These are phyloP conservation scores for Alternaria panax DNA, from an alignment of 2,329 filamentous ascomycete genomes.

Conservation along the genomic window DNA sequence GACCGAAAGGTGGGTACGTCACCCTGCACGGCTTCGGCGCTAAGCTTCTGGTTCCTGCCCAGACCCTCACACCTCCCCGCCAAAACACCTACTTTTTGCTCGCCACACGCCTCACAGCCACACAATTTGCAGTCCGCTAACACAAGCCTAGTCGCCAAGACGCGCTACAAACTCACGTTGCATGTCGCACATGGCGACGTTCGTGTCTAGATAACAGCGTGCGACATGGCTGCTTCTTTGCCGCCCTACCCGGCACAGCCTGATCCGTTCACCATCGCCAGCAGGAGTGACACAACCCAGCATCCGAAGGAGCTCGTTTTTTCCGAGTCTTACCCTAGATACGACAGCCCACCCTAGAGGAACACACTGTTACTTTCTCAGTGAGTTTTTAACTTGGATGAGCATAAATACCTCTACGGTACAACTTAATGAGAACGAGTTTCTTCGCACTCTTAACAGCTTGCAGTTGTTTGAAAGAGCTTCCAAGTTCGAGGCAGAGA, in stretches of 20 bases:
- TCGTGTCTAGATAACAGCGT: background rate
- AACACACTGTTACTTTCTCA: background rate
- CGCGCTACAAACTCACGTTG: background rate
- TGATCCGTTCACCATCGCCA: background rate
- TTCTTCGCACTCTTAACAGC: no score
- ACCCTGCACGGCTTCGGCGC: slow-evolving; percentile 5
- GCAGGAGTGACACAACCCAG: background rate
- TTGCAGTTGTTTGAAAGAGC: no score
- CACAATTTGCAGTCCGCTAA: no score
- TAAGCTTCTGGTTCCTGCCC: slow-evolving; percentile 11
- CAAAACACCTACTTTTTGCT: background rate
- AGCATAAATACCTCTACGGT: background rate
- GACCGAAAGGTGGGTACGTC: slow-evolving; percentile 17
- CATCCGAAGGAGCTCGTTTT: background rate
- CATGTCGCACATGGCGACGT: background rate
- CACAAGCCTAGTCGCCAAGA: no score
- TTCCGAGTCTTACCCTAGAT: background rate
- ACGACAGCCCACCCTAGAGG: background rate
- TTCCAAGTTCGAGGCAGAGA: no score
- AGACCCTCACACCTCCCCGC: background rate
- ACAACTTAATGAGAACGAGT: no score
- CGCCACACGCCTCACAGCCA: background rate
- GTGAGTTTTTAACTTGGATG: background rate
- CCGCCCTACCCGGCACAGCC: background rate
- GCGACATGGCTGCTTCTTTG: background rate